Base-by-base conservation (phyloP, 2,329 filamentous ascomycete species). In the Graphiopsis chlorocephala region DNA sequence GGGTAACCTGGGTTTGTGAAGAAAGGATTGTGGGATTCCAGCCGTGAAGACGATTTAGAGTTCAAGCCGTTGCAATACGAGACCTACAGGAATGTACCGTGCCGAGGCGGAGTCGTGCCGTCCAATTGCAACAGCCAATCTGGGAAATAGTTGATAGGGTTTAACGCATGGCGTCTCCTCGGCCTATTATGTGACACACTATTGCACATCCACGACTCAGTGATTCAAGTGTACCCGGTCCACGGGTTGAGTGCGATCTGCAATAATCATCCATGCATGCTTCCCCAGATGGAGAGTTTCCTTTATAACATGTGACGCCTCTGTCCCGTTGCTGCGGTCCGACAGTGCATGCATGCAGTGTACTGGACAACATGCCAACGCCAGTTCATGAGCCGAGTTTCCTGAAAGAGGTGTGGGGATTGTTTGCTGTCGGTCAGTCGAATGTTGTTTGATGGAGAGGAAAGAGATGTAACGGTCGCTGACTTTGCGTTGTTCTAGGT, bases 371-470 rank as follows among this genome's bases (percentile, higher is more conserved):
- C n/a, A 45, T 45, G 38, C 38, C 38, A n/a, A 45, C 38, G n/a
- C 28, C 53, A 33, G 70, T 71, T 56, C 66, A 70, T 61, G 67
- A 71, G 42, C 56, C 64, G 14, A 58, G 62, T 14, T 71, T 67
- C 62, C 47, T 71, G 23, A 58, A 50, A 17, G 71, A 72, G 47
- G 67, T 70, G 28, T 70, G 68, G 68, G 66, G 47, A 15, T 62
- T 72, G 23, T 80, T 74, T 50, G 72, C 65, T 1, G 58, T 78
- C 28, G 78, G 78, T 56, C 5, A 38, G 53, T 56, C 6, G 6
- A 26, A 23, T 20, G 7, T 12, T 2, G 3, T 38, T 12, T 4
- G 8, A 11, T 20, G 7, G n/a, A 45, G 15, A 42, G 10, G 38
- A 6, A 45, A 20, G n/a, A 45, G 38, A 20, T 20, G 53, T 33